Percentiles rank a stretch among this genome's conserved stretches.
Evolutionary conservation across 2,329 filamentous ascomycete species (phyloP).

Genomic region (Lasiodiplodia sp.): DNA sequence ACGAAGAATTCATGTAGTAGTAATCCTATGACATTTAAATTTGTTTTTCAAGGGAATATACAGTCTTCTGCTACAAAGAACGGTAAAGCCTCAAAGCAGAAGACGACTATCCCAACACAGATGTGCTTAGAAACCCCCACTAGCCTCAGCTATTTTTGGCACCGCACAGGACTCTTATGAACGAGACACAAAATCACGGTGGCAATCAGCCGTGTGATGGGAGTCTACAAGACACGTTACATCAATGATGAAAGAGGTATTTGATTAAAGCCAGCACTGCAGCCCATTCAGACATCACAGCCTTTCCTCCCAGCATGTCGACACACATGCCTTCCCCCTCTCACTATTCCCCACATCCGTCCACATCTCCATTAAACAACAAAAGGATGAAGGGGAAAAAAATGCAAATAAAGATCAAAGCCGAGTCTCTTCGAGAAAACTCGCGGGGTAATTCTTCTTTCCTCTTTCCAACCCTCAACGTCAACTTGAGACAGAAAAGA

Average conservation of each 20-base stretch:
- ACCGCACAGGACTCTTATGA: too few species aligned
- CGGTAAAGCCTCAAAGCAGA: too few species aligned
- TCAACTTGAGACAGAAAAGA: not conserved
- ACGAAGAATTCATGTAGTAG: too few species aligned
- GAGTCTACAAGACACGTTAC: too few species aligned
- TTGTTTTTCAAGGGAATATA: too few species aligned
- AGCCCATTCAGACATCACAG: not conserved
- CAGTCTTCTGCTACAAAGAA: too few species aligned
- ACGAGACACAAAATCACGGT: too few species aligned
- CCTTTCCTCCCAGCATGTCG: not conserved
- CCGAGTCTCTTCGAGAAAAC: not conserved
- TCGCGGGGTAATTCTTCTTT: not conserved
- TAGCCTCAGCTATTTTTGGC: too few species aligned
- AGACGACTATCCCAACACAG: too few species aligned
- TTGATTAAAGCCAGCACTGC: not conserved
- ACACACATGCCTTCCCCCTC: not conserved
- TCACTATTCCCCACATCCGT: not conserved
- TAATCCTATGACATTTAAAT: too few species aligned
- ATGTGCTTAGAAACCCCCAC: too few species aligned
- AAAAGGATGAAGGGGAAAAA: not conserved
- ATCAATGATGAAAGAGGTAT: not conserved
- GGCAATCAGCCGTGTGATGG: too few species aligned
- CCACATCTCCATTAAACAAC: not conserved
- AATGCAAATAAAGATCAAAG: not conserved
- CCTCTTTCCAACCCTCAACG: not conserved